Conservation (phyloP, 768 basidiomycete species). For the Tricholomella constricta region DNA sequence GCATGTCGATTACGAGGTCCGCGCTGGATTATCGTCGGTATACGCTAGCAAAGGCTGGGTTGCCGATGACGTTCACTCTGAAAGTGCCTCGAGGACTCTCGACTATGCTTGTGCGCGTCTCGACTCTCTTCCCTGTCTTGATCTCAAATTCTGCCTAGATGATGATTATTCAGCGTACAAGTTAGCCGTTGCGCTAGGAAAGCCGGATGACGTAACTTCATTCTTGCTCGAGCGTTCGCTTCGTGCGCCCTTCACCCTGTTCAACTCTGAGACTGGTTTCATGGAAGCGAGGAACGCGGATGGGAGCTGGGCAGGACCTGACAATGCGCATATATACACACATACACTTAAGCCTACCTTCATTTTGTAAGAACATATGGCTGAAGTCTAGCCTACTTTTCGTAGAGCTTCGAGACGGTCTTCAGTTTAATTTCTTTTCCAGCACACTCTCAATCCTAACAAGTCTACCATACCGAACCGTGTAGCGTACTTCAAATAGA, state of each 20-base stretch:
- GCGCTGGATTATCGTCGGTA: slow-evolving; percentile 73
- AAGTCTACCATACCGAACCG: no score
- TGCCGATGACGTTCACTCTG: slow-evolving; percentile 76
- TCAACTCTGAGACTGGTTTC: slow-evolving; percentile 70
- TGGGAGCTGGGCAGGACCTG: slow-evolving; percentile 73
- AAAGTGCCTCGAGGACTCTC: slow-evolving; percentile 76
- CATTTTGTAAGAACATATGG: no score
- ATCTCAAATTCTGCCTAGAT: slow-evolving; percentile 40
- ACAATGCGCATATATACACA: no score
- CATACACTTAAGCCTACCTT: no score
- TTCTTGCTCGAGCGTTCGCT: slow-evolving; percentile 61
- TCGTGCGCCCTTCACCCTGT: slow-evolving; percentile 61
- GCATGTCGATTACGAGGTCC: slow-evolving; percentile 79
- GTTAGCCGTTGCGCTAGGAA: slow-evolving; percentile 56
- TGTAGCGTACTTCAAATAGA: no score
- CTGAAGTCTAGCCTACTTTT: no score
- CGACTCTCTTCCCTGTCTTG: not conserved
- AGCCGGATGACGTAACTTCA: slow-evolving; percentile 43
- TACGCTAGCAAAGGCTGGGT: slow-evolving; percentile 73
- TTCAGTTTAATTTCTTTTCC: no score
- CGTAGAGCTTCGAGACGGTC: no score
- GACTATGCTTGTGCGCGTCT: slow-evolving; percentile 68
- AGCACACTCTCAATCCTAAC: no score
- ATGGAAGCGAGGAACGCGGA: slow-evolving; percentile 77
- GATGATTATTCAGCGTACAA: slow-evolving; percentile 76